Base-by-base conservation (phyloP, 148 eudicot genomes). In the Cornus suecica region DNA sequence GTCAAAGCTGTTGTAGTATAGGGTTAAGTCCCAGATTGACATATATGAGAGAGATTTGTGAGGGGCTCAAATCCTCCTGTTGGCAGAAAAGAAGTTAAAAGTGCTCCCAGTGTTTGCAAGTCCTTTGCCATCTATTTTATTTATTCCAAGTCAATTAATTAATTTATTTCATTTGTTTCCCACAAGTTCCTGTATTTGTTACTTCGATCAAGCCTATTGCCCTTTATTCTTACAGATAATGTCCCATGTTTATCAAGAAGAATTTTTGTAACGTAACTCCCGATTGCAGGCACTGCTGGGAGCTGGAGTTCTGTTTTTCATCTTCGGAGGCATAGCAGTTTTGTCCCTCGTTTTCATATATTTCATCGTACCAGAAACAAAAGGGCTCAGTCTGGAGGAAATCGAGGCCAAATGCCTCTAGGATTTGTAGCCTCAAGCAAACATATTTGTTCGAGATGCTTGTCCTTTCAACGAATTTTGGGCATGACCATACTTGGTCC, bases 381-480 rank as follows among this genome's bases (percentile, higher is more conserved):
- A 88, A 75, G 99, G 99, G 63, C 82, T 92, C 32, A 92, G 91
- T 26, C 83, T 95, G 25, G 99, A 95, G 87, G 99, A 95, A 74
- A 95, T 95, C 8, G 99, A 95, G 82, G 97, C 97, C 77, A 91
- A 87, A 76, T 78, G 87, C 52, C 81, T 87, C 7, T 87, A 85
- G 83, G 48, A 72, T 25, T 30, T 51, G 60, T 26, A 31, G 10
- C 41, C 58, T 51, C 34, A 22, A 24, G 31, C 24, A 13, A 18
- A 4, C 58, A 45, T 69, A 30, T 4, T 4, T n/a, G n/a, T 13
- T 24, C 13, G 72, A 62, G 67, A 73, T 23, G n/a, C 30, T 31
- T 32, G 51, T 22, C 31, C 9, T 9, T 31, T 60, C 24, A 11
- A 15, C 75, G 13, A 58, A 45, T 27, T 15, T 11, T 1, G 5